A percentile compares a stretch with the other conserved stretches of the same genome.
Conservation (phyloP, 352 stramenopile genomes). For the Phytophthora sp. region DNA sequence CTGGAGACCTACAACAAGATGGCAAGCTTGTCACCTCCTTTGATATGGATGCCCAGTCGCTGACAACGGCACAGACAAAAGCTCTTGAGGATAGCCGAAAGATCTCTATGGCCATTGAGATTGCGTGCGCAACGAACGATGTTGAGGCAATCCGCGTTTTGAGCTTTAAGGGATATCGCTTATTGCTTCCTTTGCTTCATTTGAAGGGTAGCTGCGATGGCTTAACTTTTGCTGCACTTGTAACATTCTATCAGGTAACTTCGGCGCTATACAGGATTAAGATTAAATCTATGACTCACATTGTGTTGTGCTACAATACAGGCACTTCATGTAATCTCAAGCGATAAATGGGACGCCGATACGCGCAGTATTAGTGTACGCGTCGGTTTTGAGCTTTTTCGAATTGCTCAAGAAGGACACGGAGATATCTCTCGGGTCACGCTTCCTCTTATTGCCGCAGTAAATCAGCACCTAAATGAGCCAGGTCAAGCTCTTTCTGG, state of each 20-base stretch:
- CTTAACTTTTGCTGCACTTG: conserved; percentile 54
- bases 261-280: not conserved
- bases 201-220: conserved; percentile 45
- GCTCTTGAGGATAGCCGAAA: conserved; percentile 52
- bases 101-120: conserved; percentile 65
- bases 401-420: conserved; percentile 37
- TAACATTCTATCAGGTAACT: conserved; percentile 62
- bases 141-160: conserved; percentile 53
- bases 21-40: conserved; percentile 33
- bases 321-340: conserved; percentile 32
- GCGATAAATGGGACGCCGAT: conserved; percentile 50
- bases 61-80: conserved; percentile 45
- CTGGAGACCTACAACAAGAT: conserved; percentile 48
- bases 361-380: conserved; percentile 56
- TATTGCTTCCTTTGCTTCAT: conserved; percentile 73
- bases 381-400: conserved; percentile 69
- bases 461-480: not conserved
- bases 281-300: not conserved
- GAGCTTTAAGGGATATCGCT: conserved; percentile 72
- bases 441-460: conserved; percentile 27
- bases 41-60: conserved; percentile 32
- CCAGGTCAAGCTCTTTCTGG: not conserved
- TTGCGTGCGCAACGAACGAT: conserved; percentile 59
- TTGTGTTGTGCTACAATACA: not conserved
- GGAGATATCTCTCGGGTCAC: conserved; percentile 21